Evolutionary conservation across 108 stramenopile species (phyloP), one percentile per base, ranked within the genome.

Genomic region (Skeletonema grethae): DNA sequence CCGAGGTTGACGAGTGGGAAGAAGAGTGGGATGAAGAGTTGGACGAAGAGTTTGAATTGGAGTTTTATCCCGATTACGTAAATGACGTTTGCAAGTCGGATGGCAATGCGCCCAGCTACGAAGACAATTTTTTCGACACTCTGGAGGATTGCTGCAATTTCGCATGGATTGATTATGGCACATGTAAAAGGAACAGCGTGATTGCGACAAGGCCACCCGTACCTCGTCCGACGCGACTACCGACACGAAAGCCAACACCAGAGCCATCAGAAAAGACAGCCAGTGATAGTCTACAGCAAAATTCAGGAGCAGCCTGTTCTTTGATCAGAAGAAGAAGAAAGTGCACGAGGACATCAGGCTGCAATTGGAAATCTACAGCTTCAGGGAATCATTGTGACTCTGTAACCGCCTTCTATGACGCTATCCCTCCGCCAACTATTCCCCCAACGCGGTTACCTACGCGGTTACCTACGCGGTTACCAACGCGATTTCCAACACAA

Each of bases 141-240:
- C 36, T 77, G 22, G 61, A 77, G 45, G 69, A 70, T 18, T 77
- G 76, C 50, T 77, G 76, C 38, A 43, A 64, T 4, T 70, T 70
- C 34, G 16, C 61, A 6, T 77, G 76, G 76, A 55, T 77, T 41
- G 18, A 69, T 24, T 56, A 41, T 48, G 35, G 45, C 15, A 64
- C 7, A 38, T 77, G 76, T 61, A 65, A 69, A 62, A 18, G 22
- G 20, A 20, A 58, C 24, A 77, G 67, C 25, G 58, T 70, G 28
- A 60, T 34, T 7, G 58, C 65, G 28, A 70, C 55, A 22, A 53
- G 20, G 20, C 20, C 22, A 6, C 50, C 50, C 50, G 22, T 22
- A 8, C 22, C 18, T 7, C 22, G 22, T 7, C 50, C 50, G 22
- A 53, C 50, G 8, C 50, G 7, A 18, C 4, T 9, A n/a, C 18